phyloP scores from a whole-genome alignment of 2,329 filamentous ascomycete species.

The Colletotrichum sansevieriae region DNA sequence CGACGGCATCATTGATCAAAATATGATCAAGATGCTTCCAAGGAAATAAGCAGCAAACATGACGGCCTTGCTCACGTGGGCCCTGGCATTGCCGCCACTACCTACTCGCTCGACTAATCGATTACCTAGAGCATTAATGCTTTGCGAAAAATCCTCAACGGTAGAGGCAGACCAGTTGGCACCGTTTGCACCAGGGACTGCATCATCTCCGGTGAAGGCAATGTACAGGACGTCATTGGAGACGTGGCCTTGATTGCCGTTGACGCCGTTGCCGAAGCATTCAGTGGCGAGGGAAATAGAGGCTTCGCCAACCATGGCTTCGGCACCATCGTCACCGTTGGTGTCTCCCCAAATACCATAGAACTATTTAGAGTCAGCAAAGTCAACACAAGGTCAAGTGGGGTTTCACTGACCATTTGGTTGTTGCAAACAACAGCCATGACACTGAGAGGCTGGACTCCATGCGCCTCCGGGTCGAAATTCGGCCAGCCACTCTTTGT shows the following conservation, averaged over 20 bases:
- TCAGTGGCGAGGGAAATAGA: conserved; percentile 69
- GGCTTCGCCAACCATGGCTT: conserved; percentile 67
- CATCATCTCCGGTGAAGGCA: conserved; percentile 68
- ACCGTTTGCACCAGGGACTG: conserved; percentile 65
- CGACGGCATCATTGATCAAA: neutral
- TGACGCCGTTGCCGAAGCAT: conserved; percentile 67
- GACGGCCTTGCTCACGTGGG: neutral
- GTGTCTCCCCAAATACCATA: conserved; percentile 74
- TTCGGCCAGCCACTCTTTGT: conserved; percentile 45
- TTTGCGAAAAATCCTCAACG: conserved; percentile 65
- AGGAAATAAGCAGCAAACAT: neutral
- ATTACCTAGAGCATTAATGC: conserved; percentile 64
- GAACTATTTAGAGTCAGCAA: conserved; percentile 49
- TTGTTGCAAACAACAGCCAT: conserved; percentile 64
- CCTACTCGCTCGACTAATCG: conserved; percentile 59
- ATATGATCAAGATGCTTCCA: neutral
- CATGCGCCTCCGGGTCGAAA: conserved; percentile 53
- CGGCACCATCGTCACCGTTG: conserved; percentile 65
- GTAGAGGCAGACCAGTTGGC: conserved; percentile 68
- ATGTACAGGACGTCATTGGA: conserved; percentile 72
- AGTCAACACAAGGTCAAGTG: neutral
- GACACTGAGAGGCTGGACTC: conserved; percentile 60
- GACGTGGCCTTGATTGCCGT: conserved; percentile 68
- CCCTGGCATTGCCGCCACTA: conserved; percentile 10
- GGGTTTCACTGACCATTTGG: conserved; percentile 50